Conservation (phyloP, 208 protist species). For the Endotrypanum monterogeii region DNA sequence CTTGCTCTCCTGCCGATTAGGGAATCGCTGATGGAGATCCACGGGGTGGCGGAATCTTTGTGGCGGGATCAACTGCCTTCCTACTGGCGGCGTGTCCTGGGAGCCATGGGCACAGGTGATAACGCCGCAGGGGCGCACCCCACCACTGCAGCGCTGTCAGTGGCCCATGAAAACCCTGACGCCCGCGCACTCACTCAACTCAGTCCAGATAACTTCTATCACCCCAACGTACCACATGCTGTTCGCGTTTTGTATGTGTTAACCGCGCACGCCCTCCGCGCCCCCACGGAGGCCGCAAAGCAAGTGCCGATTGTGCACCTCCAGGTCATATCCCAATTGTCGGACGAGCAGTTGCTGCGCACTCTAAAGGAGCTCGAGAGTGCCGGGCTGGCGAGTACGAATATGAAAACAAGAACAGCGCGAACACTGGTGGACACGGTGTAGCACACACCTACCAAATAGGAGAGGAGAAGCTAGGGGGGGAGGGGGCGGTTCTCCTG, state of each 20-base stretch:
- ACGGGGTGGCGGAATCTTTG: conserved; percentile 14
- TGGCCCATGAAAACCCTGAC: not conserved
- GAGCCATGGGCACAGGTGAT: not conserved
- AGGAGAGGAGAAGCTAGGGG: not conserved
- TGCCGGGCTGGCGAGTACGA: conserved; percentile 41
- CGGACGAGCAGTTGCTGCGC: conserved; percentile 55
- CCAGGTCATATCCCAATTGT: conserved; percentile 60
- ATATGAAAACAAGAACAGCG: conserved; percentile 43
- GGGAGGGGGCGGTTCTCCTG: not conserved
- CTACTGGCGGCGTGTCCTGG: conserved; percentile 9
- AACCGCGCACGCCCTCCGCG: conserved; percentile 41
- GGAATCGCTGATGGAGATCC: conserved; percentile 53
- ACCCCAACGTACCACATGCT: conserved; percentile 45
- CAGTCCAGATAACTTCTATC: conserved; percentile 55
- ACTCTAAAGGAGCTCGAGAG: conserved; percentile 58
- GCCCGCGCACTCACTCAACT: conserved; percentile 4
- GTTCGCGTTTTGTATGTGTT: conserved; percentile 68
- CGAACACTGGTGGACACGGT: conserved; percentile 34
- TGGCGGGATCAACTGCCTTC: conserved; percentile 16
- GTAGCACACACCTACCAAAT: not conserved
- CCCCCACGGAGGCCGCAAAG: conserved; percentile 37
- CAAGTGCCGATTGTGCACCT: conserved; percentile 59
- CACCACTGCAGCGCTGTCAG: not conserved
- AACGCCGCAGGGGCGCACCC: not conserved
- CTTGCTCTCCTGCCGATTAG: conserved; percentile 42